phyloP scores from a whole-genome alignment of 257 asterid genomes.

The Voacanga thouarsii region DNA sequence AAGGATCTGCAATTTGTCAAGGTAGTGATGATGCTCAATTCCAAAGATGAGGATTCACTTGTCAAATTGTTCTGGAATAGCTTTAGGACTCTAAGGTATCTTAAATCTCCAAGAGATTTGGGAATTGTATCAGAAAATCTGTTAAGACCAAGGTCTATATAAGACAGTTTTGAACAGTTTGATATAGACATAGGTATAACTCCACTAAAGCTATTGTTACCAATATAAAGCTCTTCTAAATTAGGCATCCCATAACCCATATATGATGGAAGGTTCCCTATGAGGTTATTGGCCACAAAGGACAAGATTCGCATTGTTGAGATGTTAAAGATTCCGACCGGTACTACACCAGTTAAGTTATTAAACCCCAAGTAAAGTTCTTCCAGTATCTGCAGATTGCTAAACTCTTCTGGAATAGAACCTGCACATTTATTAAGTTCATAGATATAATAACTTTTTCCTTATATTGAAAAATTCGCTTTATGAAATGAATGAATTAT shows the following conservation, averaged over 20 bases:
- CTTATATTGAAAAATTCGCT: too few species aligned
- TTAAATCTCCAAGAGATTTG: conserved; percentile 29
- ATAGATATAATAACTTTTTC: too few species aligned
- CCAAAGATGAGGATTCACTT: background rate
- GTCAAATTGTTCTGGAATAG: conserved; percentile 24
- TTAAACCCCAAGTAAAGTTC: conserved; percentile 9
- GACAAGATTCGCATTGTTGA: conserved; percentile 5
- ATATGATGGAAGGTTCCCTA: conserved; percentile 26
- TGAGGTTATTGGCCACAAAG: conserved; percentile 13
- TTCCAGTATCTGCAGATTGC: conserved; percentile 13
- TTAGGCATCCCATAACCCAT: conserved; percentile 7
- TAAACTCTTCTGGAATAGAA: conserved; percentile 20
- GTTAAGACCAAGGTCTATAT: conserved; percentile 2
- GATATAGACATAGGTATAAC: conserved; percentile 29
- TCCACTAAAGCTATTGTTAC: conserved; percentile 23
- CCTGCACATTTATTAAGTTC: conserved; percentile 13
- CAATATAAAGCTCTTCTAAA: conserved; percentile 13
- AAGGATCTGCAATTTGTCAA: conserved; percentile 1
- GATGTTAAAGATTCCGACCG: conserved; percentile 2
- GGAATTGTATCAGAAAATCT: conserved; percentile 30
- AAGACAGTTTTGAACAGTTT: conserved; percentile 22
- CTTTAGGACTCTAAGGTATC: conserved; percentile 16
- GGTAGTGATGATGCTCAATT: background rate
- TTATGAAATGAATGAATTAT: too few species aligned
- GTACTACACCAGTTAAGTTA: conserved; percentile 19